Evolutionary conservation across 192 early-diverging fungal genomes (phyloP), one percentile per base, ranked within the genome.

Genomic region (Mortierella antarctica): DNA sequence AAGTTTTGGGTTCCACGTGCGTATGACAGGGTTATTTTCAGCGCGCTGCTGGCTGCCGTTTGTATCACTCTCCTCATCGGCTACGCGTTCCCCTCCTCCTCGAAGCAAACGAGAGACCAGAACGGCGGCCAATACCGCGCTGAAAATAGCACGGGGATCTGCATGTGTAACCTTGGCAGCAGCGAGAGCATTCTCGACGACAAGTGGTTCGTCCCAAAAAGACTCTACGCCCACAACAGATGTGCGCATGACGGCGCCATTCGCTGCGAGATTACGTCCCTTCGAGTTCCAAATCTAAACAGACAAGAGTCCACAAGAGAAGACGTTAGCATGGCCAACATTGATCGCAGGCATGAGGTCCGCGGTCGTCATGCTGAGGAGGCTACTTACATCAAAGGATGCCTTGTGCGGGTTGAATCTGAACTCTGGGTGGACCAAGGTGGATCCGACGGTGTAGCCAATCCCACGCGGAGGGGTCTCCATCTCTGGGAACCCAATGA

Each of bases 401-500:
- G 84, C 74, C 14, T 57, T 70, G 60, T 85, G 84, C 14, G 91
- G 91, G 57, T 88, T 85, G 17, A 49, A 65, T 21, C 62, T 17
- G 68, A 88, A 92, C 5, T 74, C 65, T 2, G 87, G 74, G 57
- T 85, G 83, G 2, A 46, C 65, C 4, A 92, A 52, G 0, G 88
- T 87, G 6, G 68, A 72, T 17, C 86, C 82, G 21, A 86, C 87
- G 15, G 88, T 90, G 21, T 50, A 62, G 3, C 89, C 89, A 15
- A 91, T 85, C 7, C 91, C 91, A 20, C 83, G 70, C 44, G 89
- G 85, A 14, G 80, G 86, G 14, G 91, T 93, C n/a, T 71, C 72
- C 12, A 90, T 20, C 51, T 85, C 85, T 7, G 75, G 83, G 48
- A 88, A 74, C 4, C 92, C 92, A 53, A 86, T 54, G 40, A 83